These are phyloP conservation scores for Juncus inflexus DNA, from an alignment of 176 grass and related monocot genomes.

Conservation along the genomic window DNA sequence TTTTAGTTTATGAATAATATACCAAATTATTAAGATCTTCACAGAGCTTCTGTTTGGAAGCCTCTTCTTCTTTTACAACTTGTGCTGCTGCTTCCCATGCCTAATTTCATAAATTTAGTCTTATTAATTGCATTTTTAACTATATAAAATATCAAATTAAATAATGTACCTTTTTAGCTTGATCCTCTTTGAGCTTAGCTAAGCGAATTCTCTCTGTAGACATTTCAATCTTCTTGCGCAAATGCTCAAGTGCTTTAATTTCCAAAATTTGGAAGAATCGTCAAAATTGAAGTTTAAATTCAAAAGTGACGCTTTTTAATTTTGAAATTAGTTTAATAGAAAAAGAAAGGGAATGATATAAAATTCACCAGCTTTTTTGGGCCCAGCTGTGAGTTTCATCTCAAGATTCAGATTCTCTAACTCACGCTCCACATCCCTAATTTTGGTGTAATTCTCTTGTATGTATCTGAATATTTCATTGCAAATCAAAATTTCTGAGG, in stretches of 20 bases:
- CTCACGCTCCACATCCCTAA: slow-evolving; percentile 88
- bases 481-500: neutral
- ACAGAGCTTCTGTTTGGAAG: slow-evolving; percentile 74
- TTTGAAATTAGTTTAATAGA: no score
- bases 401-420: slow-evolving; percentile 77
- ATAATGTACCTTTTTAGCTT: slow-evolving; percentile 67
- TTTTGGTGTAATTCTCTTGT: slow-evolving; percentile 96
- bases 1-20: slow-evolving; percentile 10
- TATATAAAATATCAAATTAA: neutral
- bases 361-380: slow-evolving; percentile 85
- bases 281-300: slow-evolving; percentile 4
- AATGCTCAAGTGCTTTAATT: slow-evolving; percentile 69
- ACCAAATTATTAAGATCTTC: slow-evolving; percentile 81
- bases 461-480: slow-evolving; percentile 57
- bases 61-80: slow-evolving; percentile 79
- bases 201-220: slow-evolving; percentile 78
- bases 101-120: slow-evolving; percentile 29
- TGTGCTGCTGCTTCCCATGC: slow-evolving; percentile 74
- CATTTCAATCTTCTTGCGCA: slow-evolving; percentile 84
- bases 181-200: slow-evolving; percentile 79
- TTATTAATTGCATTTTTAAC: slow-evolving; percentile 1
- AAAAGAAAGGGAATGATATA: neutral
- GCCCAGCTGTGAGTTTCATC: slow-evolving; percentile 88
- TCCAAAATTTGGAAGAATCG: slow-evolving; percentile 4
- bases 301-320: slow-evolving; percentile 9